Conservation (phyloP, 495 filamentous ascomycete genomes). For the Echria macrotheca region DNA sequence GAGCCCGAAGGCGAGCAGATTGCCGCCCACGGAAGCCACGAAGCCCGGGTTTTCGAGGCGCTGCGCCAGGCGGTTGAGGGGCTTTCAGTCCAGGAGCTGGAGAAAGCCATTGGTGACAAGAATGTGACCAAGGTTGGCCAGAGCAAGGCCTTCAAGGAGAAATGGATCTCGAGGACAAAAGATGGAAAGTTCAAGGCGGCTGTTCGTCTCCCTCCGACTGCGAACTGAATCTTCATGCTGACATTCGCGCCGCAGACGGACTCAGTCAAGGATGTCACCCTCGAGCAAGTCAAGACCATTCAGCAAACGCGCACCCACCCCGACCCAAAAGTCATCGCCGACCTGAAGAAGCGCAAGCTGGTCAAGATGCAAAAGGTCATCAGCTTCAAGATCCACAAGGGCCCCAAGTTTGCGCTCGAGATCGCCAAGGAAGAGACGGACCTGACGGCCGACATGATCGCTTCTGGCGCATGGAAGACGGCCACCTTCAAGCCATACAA, state of each 20-base stretch:
- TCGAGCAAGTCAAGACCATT: slow-evolving; percentile 65
- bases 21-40: slow-evolving; percentile 80
- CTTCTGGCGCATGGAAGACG: slow-evolving; percentile 74
- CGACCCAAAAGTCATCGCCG: slow-evolving; percentile 66
- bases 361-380: slow-evolving; percentile 77
- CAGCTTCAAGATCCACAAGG: slow-evolving; percentile 75
- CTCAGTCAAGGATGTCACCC: slow-evolving; percentile 71
- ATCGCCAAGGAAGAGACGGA: slow-evolving; percentile 93
- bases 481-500: slow-evolving; percentile 94
- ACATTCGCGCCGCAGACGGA: slow-evolving; percentile 41
- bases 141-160: slow-evolving; percentile 91
- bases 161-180: slow-evolving; percentile 90
- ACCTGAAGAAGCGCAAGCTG: slow-evolving; percentile 86
- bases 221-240: too few relatives aligned
- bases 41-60: slow-evolving; percentile 89
- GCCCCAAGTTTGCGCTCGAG: slow-evolving; percentile 76
- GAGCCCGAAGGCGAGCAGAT: slow-evolving; percentile 76
- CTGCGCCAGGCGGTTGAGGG: slow-evolving; percentile 71
- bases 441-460: slow-evolving; percentile 87
- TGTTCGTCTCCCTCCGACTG: slow-evolving; percentile 1
- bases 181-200: slow-evolving; percentile 36
- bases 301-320: slow-evolving; percentile 59
- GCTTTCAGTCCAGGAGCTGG: slow-evolving; percentile 72
- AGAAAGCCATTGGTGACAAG: slow-evolving; percentile 68
- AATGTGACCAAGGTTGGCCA: slow-evolving; percentile 86